Evolutionary conservation across 371 early-diverging fungal species (phyloP), one percentile per base, ranked within the genome.

Genomic region (Mucor racemosus): DNA sequence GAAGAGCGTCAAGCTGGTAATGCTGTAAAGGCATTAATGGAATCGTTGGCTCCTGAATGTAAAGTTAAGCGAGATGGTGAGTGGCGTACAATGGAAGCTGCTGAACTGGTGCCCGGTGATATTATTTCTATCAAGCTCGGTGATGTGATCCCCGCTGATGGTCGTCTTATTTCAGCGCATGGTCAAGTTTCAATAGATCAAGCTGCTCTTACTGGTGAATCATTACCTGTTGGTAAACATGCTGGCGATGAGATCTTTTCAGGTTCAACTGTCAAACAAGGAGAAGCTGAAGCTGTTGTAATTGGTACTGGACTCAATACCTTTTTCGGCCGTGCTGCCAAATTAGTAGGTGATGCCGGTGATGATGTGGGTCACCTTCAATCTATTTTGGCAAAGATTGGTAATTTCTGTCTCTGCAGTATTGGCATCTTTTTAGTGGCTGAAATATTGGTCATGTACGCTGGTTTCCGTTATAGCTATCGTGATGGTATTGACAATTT

Each of bases 281-380:
- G 95, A 42, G 92, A 94, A 74, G 92, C 91, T 26, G 82, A 81
- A 62, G 95, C 93, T 26, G 79, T 94, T 8, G 94, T 94, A 40
- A 91, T 92, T 42, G 84, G 82, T 50, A 94, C 94, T 14, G 95
- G 94, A 13, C 48, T 82, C 61, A 86, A 88, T 73, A 95, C 95
- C 34, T 92, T 91, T 75, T 91, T 95, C 69, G 95, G 95, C 40
- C 88, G 87, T 64, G 94, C 94, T 54, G 92, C 91, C 71, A 80
- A 85, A 70, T 84, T 90, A 7, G 92, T 94, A 53, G 84, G 88
- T 31, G 77, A 85, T 71, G 86, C 91, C 58, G 85, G 85, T 59
- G 88, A 90, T 64, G 92, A 93, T 73, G 86, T 88, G 65, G 91
- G 93, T 7, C 95, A 94, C 53, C 82, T 95, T 72, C 94, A 95